Conservation (phyloP, 2,329 filamentous ascomycete species). For the Aspergillus cejpii region DNA sequence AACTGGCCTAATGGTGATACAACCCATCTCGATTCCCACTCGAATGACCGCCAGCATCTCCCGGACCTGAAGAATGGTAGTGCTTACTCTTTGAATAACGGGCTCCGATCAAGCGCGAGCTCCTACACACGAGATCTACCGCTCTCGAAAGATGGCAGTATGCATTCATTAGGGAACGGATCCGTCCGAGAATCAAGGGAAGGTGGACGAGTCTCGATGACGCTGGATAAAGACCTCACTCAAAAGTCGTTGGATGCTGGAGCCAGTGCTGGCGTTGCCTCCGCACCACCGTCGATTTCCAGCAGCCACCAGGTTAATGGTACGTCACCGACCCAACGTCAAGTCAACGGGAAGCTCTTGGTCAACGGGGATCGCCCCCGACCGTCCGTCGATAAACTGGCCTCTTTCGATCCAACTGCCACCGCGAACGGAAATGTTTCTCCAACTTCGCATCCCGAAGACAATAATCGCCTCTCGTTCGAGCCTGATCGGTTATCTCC, state of each 20-base stretch:
- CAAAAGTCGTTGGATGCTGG: constrained; percentile 26
- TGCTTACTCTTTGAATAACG: constrained; percentile 54
- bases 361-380: constrained; percentile 29
- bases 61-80: constrained; percentile 46
- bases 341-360: constrained; percentile 25
- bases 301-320: constrained; percentile 25
- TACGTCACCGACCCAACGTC: constrained; percentile 17
- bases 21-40: constrained; percentile 33
- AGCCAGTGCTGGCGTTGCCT: constrained; percentile 20
- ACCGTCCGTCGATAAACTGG: constrained; percentile 28
- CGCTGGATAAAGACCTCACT: constrained; percentile 21
- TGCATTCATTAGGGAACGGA: constrained; percentile 44
- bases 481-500: constrained; percentile 28
- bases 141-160: constrained; percentile 40
- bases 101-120: constrained; percentile 46
- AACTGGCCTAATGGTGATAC: constrained; percentile 41
- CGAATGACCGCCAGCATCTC: constrained; percentile 36
- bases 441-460: constrained; percentile 30
- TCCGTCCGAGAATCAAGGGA: constrained; percentile 31
- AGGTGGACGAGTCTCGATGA: constrained; percentile 23
- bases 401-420: constrained; percentile 25
- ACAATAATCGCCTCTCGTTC: constrained; percentile 25
- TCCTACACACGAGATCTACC: constrained; percentile 40
- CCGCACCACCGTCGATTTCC: constrained; percentile 18
- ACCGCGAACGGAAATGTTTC: neutral